These are phyloP conservation scores for Hibiscus trionum DNA, from an alignment of 345 rosid genomes.

Conservation along the genomic window DNA sequence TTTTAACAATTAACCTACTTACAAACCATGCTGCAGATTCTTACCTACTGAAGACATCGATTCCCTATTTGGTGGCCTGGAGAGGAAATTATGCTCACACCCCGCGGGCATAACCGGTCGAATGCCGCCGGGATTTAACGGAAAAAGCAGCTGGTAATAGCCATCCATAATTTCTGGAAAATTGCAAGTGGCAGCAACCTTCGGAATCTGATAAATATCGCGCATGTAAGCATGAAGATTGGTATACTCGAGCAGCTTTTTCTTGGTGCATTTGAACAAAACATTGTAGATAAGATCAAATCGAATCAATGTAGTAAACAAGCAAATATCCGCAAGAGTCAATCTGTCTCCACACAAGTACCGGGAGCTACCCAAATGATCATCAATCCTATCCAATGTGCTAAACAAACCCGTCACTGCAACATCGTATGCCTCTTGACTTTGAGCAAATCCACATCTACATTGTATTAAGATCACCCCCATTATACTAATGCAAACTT, in stretches of 20 bases:
- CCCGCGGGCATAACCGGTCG: conserved; percentile 49
- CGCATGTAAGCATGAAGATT: conserved; percentile 61
- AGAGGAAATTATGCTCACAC: conserved; percentile 39
- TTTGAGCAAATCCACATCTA: conserved; percentile 90
- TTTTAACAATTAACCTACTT: neutral
- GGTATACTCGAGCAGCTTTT: conserved; percentile 61
- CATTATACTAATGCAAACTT: neutral
- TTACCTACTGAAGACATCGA: conserved; percentile 22
- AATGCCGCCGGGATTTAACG: conserved; percentile 76
- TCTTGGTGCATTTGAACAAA: conserved; percentile 78
- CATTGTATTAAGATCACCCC: neutral
- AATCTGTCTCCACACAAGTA: conserved; percentile 39
- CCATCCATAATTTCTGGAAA: conserved; percentile 10
- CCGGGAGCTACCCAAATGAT: conserved; percentile 16
- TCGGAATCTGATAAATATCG: conserved; percentile 80
- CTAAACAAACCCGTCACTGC: conserved; percentile 57
- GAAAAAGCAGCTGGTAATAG: conserved; percentile 63
- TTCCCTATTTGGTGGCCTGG: conserved; percentile 54
- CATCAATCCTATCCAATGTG: conserved; percentile 34
- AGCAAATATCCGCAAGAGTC: conserved; percentile 66
- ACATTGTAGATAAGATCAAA: conserved; percentile 73
- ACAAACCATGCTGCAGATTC: conserved; percentile 8
- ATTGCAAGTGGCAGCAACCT: conserved; percentile 76
- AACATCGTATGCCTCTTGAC: conserved; percentile 68
- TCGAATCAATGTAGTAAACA: conserved; percentile 77